phyloP scores from a whole-genome alignment of 495 filamentous ascomycete species.

The Lophiotrema nucula region DNA sequence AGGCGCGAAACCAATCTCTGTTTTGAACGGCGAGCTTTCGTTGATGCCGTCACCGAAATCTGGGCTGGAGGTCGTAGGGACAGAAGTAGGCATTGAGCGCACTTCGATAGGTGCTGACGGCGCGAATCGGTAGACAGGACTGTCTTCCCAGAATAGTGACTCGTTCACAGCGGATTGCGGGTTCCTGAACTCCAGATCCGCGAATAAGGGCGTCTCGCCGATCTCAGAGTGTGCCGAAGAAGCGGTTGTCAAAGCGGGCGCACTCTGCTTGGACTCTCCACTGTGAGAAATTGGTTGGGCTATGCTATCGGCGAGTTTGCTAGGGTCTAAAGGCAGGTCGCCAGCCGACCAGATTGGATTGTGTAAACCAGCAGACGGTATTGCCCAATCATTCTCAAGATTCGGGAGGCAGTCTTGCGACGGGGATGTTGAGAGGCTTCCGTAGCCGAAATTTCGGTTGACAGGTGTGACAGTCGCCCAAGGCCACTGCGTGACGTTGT shows the following conservation, averaged over 20 bases:
- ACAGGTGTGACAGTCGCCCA: slow-evolving; percentile 16
- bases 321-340: slow-evolving; percentile 34
- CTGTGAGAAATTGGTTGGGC: slow-evolving; percentile 33
- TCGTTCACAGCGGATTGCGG: slow-evolving; percentile 20
- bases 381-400: slow-evolving; percentile 26
- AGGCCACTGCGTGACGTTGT: slow-evolving; percentile 22
- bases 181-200: slow-evolving; percentile 19
- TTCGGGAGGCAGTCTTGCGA: slow-evolving; percentile 32
- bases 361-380: slow-evolving; percentile 32
- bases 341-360: slow-evolving; percentile 32
- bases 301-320: slow-evolving; percentile 24
- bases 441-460: slow-evolving; percentile 20
- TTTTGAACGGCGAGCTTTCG: slow-evolving; percentile 3
- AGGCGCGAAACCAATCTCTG: not conserved
- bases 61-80: slow-evolving; percentile 3
- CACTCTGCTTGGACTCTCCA: slow-evolving; percentile 33
- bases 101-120: slow-evolving; percentile 10
- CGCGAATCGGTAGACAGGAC: slow-evolving; percentile 15
- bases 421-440: slow-evolving; percentile 33
- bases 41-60: not conserved
- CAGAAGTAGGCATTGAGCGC: slow-evolving; percentile 12
- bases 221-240: slow-evolving; percentile 43
- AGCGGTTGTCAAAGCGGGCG: slow-evolving; percentile 38
- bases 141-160: slow-evolving; percentile 33
- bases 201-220: slow-evolving; percentile 31